These are phyloP conservation scores for Calvatia gigantea DNA, from an alignment of 768 basidiomycete species.

Conservation along the genomic window DNA sequence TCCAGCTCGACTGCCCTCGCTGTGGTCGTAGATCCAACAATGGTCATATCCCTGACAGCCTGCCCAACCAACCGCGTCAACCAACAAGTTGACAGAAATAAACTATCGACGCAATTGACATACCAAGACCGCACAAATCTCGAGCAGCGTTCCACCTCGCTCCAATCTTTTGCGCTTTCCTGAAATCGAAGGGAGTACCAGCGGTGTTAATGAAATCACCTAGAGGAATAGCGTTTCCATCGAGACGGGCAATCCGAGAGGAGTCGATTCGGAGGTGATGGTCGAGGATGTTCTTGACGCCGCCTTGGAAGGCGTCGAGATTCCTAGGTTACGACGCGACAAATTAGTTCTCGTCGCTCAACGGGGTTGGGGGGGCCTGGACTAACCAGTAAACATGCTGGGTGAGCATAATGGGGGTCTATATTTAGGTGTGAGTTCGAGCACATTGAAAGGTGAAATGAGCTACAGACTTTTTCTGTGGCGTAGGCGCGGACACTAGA, in stretches of 20 bases:
- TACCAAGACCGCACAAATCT: slow-evolving; percentile 26
- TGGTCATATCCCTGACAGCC: slow-evolving; percentile 49
- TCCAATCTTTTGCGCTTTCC: slow-evolving; percentile 27
- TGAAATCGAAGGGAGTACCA: slow-evolving; percentile 40
- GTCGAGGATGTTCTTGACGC: slow-evolving; percentile 29
- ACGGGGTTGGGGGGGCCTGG: background rate
- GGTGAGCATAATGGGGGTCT: slow-evolving; percentile 57
- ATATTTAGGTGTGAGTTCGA: background rate
- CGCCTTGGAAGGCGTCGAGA: slow-evolving; percentile 48
- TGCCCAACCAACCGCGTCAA: slow-evolving; percentile 15
- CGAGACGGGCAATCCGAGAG: slow-evolving; percentile 34
- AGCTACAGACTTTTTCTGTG: slow-evolving; percentile 32
- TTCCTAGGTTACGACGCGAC: slow-evolving; percentile 30
- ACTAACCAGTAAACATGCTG: slow-evolving; percentile 51
- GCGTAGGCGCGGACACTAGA: slow-evolving; percentile 44
- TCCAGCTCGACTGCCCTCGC: slow-evolving; percentile 22
- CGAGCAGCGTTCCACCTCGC: slow-evolving; percentile 30
- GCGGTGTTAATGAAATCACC: slow-evolving; percentile 27
- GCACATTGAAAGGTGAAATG: too few relatives aligned
- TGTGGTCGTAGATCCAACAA: slow-evolving; percentile 45
- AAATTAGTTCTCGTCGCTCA: background rate
- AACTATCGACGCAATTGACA: too few relatives aligned
- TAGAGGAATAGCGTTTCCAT: slow-evolving; percentile 36
- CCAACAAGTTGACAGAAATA: background rate
- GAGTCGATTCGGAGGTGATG: slow-evolving; percentile 28